Conservation (phyloP, 2,329 filamentous ascomycete species). For the Huntiella abstrusa region DNA sequence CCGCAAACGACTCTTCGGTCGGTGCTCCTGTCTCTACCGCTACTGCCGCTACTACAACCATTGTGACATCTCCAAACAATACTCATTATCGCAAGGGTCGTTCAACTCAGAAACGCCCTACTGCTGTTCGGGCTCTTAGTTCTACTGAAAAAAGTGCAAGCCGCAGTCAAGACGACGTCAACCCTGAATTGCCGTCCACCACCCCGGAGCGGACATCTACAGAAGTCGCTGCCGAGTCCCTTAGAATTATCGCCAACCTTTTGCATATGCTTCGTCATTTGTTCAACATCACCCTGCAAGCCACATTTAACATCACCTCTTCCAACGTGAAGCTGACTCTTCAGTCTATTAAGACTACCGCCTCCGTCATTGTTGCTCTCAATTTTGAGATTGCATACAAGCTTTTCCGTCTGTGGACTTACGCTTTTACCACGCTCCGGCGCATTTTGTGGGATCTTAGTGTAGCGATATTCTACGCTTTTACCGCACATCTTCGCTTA, state of each 20-base stretch:
- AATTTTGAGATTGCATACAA: slow-evolving; percentile 11
- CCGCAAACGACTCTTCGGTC: neutral
- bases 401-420: slow-evolving; percentile 9
- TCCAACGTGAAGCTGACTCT: slow-evolving; percentile 10
- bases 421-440: slow-evolving; percentile 9
- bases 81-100: no score
- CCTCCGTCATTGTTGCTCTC: slow-evolving; percentile 8
- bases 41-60: neutral
- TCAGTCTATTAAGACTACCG: slow-evolving; percentile 7
- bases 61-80: no score
- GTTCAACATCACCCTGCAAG: slow-evolving; percentile 5
- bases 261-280: slow-evolving; percentile 7
- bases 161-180: neutral
- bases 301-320: slow-evolving; percentile 11
- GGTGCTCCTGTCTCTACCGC: neutral
- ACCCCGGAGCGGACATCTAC: neutral
- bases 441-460: slow-evolving; percentile 9
- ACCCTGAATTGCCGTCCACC: neutral
- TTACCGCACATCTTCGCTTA: slow-evolving; percentile 7
- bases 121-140: neutral
- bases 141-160: neutral
- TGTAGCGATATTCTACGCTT: slow-evolving; percentile 3
- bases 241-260: slow-evolving; percentile 5
- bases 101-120: neutral
- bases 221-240: slow-evolving; percentile 7